Evolutionary conservation across 768 basidiomycete genomes (phyloP).

Genomic region (Exsudoporus frostii): DNA sequence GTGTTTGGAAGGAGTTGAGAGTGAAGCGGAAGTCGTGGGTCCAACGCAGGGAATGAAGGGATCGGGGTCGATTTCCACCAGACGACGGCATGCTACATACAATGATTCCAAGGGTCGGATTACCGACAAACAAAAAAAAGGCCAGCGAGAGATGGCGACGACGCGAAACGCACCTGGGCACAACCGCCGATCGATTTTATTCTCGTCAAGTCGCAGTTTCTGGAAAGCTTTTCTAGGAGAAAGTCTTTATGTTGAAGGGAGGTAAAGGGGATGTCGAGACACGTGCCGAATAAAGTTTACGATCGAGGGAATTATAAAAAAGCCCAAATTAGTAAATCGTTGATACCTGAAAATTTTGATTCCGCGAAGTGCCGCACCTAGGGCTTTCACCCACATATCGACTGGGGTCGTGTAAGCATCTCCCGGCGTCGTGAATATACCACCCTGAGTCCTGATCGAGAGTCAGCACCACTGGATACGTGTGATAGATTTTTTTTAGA

Average conservation of each 20-base stretch:
- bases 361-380: slow-evolving; percentile 59
- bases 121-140: background rate
- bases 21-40: slow-evolving; percentile 67
- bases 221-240: slow-evolving; percentile 69
- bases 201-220: slow-evolving; percentile 65
- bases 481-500: slow-evolving; percentile 10
- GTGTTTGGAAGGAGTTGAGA: slow-evolving; percentile 63
- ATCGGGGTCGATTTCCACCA: slow-evolving; percentile 86
- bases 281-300: slow-evolving; percentile 30
- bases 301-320: slow-evolving; percentile 33
- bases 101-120: slow-evolving; percentile 1
- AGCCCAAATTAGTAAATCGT: slow-evolving; percentile 34
- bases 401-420: slow-evolving; percentile 86
- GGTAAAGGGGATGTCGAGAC: background rate
- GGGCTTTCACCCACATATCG: slow-evolving; percentile 87
- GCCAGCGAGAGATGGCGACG: background rate
- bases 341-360: slow-evolving; percentile 55
- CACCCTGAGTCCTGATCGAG: slow-evolving; percentile 68
- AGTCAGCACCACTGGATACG: slow-evolving; percentile 17
- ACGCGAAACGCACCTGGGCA: slow-evolving; percentile 56
- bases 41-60: slow-evolving; percentile 67
- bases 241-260: slow-evolving; percentile 47
- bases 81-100: slow-evolving; percentile 61
- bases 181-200: slow-evolving; percentile 76
- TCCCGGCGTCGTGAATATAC: slow-evolving; percentile 81